Percentiles rank a stretch among this genome's conserved stretches.
Conservation (phyloP, 306 rosid genomes). For the Medicago lupulina region DNA sequence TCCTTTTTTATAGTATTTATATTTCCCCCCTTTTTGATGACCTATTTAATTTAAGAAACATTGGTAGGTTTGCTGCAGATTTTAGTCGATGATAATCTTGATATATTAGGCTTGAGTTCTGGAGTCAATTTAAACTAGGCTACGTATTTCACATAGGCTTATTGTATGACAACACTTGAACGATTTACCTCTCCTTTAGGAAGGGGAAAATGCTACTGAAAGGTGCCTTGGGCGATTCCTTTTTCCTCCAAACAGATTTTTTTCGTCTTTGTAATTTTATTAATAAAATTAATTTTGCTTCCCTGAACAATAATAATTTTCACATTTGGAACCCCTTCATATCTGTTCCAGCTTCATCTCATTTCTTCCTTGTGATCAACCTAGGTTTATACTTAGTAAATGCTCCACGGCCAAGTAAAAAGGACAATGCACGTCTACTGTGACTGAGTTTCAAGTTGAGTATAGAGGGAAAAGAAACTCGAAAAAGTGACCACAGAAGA, state of each 20-base stretch:
- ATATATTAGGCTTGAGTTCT: slow-evolving; percentile 29
- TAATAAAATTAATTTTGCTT: slow-evolving; percentile 16
- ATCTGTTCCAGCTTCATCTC: not conserved
- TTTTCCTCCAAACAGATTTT: not conserved
- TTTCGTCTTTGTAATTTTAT: not conserved
- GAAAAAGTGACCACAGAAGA: slow-evolving; percentile 22
- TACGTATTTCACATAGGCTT: slow-evolving; percentile 27
- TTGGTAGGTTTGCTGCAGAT: slow-evolving; percentile 21
- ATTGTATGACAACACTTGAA: slow-evolving; percentile 28
- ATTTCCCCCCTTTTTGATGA: slow-evolving; percentile 12
- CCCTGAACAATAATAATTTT: not conserved
- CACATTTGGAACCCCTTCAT: not conserved
- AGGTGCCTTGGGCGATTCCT: not conserved
- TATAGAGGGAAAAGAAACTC: slow-evolving; percentile 16
- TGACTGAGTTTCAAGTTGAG: slow-evolving; percentile 31
- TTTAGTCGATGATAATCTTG: slow-evolving; percentile 26
- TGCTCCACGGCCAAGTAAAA: not conserved
- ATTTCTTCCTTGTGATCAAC: slow-evolving; percentile 6
- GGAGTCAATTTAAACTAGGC: slow-evolving; percentile 9
- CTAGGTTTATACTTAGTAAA: not conserved
- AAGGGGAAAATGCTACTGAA: not conserved
- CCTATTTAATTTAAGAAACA: slow-evolving; percentile 21
- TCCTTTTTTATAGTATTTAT: not conserved
- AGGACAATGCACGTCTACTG: slow-evolving; percentile 19
- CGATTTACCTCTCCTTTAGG: slow-evolving; percentile 3